Percentiles rank a stretch among this genome's conserved stretches.
Evolutionary conservation across 164 flowering plant species (phyloP).

Genomic region (Tetrastigma voinierianum): DNA sequence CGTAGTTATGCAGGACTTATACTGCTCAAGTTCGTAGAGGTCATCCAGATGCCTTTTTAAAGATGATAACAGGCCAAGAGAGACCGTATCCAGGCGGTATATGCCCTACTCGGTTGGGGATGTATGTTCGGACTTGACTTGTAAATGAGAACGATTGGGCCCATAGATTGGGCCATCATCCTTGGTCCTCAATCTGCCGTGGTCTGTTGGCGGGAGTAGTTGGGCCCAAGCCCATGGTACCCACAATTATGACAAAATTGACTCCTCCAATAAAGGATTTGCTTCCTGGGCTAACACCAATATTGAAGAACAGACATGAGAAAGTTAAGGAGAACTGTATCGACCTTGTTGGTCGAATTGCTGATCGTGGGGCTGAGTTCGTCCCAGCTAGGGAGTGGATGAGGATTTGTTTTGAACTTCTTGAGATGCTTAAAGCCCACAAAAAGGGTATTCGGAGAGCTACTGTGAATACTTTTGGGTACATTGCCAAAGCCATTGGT

Average conservation of each 20-base stretch:
- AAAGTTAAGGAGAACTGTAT: slow-evolving; percentile 98
- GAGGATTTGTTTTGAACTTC: slow-evolving; percentile 98
- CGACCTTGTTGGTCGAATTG: slow-evolving; percentile 97
- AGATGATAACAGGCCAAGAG: no score
- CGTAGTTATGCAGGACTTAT: no score
- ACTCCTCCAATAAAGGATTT: slow-evolving; percentile 97
- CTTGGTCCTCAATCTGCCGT: no score
- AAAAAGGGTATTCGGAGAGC: slow-evolving; percentile 96
- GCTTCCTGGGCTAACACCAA: slow-evolving; percentile 93
- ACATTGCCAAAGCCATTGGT: slow-evolving; percentile 97
- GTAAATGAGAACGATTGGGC: no score
- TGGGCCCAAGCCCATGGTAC: no score
- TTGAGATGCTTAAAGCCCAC: slow-evolving; percentile 99
- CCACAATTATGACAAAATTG: slow-evolving; percentile 99
- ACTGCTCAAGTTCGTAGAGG: no score
- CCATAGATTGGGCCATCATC: no score
- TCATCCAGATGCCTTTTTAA: no score
- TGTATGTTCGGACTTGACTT: no score
- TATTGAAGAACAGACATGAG: slow-evolving; percentile 95
- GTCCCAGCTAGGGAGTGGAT: slow-evolving; percentile 99
- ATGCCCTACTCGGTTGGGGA: no score
- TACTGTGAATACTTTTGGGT: slow-evolving; percentile 97
- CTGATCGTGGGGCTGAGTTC: slow-evolving; percentile 98
- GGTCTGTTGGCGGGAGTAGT: no score
- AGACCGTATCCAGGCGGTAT: no score